Base-by-base conservation (phyloP, 208 protist species). In the Trypanosoma boissoni region DNA sequence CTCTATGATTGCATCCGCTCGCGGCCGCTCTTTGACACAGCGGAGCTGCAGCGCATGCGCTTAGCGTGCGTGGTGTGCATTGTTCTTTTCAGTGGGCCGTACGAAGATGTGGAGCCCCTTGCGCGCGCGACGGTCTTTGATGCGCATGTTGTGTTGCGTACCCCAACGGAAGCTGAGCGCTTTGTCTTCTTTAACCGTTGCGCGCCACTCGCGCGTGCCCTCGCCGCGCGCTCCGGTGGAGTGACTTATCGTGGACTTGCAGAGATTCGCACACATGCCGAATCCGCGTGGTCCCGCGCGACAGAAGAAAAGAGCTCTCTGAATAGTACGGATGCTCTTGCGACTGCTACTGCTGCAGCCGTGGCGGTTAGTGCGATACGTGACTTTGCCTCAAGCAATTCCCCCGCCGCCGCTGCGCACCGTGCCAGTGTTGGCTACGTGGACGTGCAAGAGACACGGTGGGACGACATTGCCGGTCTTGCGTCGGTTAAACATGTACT, bases 391-490 rank as follows among this genome's bases (percentile, higher is more conserved):
- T 12, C 36, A 16, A 83, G 80, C 54, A 61, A 32, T 46, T 76
- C 76, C 59, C 53, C 72, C 24, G 76, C 75, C 2, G 83, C 81
- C 10, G 42, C 60, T 37, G 69, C 79, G 49, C 80, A 82, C 55
- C 71, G 78, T 4, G 51, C 49, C 26, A 78, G 68, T 52, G 76
- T 70, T 20, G 84, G 88, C 23, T 94, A 84, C 54, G 76, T 90
- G 6, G 88, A 94, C 43, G 74, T 94, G 34, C 75, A 82, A 53
- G 39, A 63, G 18, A 89, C 80, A 21, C 73, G 58, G 23, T 94
- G 83, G 83, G 23, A 32, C 52, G 82, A 90, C 69, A 92, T 94
- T 65, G 88, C 84, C 3, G 88, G 88, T 23, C 75, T 94, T 67
- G 68, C 53, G 9, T 42, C 42, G 1, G 71, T 80, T 8, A 94